These are phyloP conservation scores for Warburgia ugandensis DNA, from an alignment of 164 flowering plant species.

Conservation along the genomic window DNA sequence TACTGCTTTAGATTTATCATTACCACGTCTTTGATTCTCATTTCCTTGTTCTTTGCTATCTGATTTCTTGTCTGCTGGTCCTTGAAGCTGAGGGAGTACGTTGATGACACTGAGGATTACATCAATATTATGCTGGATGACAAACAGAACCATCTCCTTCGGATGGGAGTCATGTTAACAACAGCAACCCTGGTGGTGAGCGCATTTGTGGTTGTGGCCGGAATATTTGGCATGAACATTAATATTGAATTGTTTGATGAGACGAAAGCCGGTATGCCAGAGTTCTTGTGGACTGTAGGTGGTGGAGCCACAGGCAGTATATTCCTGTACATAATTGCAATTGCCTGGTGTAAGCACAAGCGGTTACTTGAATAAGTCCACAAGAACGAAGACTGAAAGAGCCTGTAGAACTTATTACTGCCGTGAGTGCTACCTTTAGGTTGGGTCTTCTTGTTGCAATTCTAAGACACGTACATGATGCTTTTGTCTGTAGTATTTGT, in stretches of 20 bases:
- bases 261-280: conserved; percentile 25
- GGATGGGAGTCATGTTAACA: conserved; percentile 92
- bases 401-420: neutral
- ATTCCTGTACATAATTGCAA: conserved; percentile 60
- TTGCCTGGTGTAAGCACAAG: conserved; percentile 84
- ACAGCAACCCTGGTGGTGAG: conserved; percentile 85
- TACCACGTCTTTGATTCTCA: no score
- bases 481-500: no score
- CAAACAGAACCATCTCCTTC: conserved; percentile 92
- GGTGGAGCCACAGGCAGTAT: conserved; percentile 47
- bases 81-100: conserved; percentile 82
- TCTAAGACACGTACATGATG: no score
- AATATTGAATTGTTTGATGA: conserved; percentile 53
- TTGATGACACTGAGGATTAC: conserved; percentile 96
- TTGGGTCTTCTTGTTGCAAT: no score
- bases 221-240: conserved; percentile 90
- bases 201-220: conserved; percentile 76
- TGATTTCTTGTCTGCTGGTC: conserved; percentile 7
- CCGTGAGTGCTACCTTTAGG: no score
- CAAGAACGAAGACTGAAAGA: neutral
- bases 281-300: conserved; percentile 68
- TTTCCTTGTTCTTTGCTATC: conserved; percentile 1
- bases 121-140: conserved; percentile 98
- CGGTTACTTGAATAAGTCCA: conserved; percentile 57
- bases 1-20: no score